phyloP scores from a whole-genome alignment of 176 grass and related monocot genomes.

The Rhynchospora tenuis region DNA sequence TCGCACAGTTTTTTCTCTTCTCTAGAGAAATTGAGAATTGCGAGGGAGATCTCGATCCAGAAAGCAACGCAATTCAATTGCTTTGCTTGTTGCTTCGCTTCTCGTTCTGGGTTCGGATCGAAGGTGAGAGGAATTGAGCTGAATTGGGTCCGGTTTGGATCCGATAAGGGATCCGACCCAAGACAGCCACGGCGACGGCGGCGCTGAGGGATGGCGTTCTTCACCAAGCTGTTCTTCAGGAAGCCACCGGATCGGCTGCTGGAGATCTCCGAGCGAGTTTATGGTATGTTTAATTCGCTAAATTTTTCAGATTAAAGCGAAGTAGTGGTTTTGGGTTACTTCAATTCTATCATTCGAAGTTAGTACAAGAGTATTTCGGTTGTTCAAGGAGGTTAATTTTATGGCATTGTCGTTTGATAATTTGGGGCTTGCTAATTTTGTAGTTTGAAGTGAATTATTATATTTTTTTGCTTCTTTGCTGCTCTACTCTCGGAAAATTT shows the following conservation, averaged over 20 bases:
- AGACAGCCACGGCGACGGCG: constrained; percentile 16
- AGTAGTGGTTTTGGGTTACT: neutral
- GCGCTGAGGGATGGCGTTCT: constrained; percentile 72
- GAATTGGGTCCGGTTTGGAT: constrained; percentile 16
- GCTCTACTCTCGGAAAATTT: neutral
- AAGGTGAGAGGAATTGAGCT: neutral
- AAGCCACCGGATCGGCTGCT: constrained; percentile 96
- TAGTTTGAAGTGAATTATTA: neutral
- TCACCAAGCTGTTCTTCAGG: constrained; percentile 88
- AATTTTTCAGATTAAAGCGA: neutral
- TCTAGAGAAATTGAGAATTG: neutral
- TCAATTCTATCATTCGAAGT: neutral
- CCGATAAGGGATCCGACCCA: neutral
- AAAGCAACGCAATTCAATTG: constrained; percentile 1
- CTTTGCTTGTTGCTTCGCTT: neutral
- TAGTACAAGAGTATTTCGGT: neutral
- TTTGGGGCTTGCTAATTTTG: neutral
- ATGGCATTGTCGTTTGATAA: constrained; percentile 14
- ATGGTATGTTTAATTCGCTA: constrained; percentile 48
- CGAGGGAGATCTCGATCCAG: constrained; percentile 15
- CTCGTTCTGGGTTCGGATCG: neutral
- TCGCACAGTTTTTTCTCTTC: neutral
- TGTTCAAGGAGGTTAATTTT: neutral
- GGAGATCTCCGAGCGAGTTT: constrained; percentile 95
- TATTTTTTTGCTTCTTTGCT: neutral